Base-by-base conservation (phyloP, 1,284 basidiomycete genomes). In the Mycocalia duriaeana region DNA sequence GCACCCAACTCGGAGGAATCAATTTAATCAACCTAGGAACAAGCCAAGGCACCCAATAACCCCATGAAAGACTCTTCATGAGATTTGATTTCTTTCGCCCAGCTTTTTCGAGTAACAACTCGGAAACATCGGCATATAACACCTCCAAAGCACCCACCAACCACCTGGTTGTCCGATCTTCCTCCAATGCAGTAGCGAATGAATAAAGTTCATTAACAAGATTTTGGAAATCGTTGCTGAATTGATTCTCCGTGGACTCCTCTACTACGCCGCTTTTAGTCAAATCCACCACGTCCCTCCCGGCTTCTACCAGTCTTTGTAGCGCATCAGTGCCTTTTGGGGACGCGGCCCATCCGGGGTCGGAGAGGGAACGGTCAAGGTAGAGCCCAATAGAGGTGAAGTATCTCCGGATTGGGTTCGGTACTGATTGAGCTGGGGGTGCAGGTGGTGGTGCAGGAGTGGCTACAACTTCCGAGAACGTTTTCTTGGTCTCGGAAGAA, bases 231-330 rank as follows among this genome's bases (percentile, higher is more conserved):
- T 68, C 58, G 18, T 5, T 34, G 13, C 16, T 44, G 20, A 36
- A 51, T 8, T 18, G 40, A 2, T 25, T 18, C 41, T 31, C 47
- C 14, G 45, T 55, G 49, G 25, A 7, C 39, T 37, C 7, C 28
- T 31, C 8, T 20, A 36, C 42, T 2, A 49, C 38, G 4, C 50
- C 45, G 26, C 28, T 34, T 13, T 13, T 16, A 38, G 13, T 20
- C 19, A 49, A 47, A 23, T n/a, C 47, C 20, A 47, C 47, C 3
- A 50, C 50, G 8, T 57, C 52, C 19, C 47, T 38, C 1, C 66
- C 68, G 31, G 62, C 60, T 40, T 75, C 69, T 50, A 72, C 73
- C 14, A 79, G 51, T 22, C 50, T 49, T 25, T 70, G 66, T 13
- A 70, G 54, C 2, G 60, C 50, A 3, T 51, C 49, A 9, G 55